A percentile compares a stretch with the other conserved stretches of the same genome.
phyloP scores from a whole-genome alignment of 345 rosid species.

The Psidium friedrichsthalianum region DNA sequence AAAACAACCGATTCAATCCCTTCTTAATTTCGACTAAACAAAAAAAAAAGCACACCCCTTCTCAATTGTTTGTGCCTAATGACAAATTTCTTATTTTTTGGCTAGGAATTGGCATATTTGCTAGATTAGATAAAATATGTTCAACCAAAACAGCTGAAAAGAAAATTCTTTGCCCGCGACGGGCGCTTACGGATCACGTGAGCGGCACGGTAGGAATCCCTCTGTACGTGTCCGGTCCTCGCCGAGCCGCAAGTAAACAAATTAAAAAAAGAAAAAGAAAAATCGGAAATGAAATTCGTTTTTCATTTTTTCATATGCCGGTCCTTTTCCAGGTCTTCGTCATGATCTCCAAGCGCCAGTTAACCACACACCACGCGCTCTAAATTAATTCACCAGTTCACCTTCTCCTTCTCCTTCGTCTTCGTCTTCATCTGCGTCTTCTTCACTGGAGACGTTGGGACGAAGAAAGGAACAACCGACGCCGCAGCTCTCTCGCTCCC shows the following conservation, averaged over 20 bases:
- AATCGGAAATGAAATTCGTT: background rate
- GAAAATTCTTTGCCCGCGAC: background rate
- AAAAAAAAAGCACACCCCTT: too few species aligned
- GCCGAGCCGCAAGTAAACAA: background rate
- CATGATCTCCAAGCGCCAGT: background rate
- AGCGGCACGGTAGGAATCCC: background rate
- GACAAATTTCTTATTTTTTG: too few species aligned
- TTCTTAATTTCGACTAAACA: background rate
- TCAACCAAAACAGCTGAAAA: background rate
- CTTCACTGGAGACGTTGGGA: background rate
- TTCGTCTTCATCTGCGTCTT: background rate
- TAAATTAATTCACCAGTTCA: background rate
- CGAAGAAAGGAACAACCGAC: background rate
- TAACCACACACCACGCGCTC: background rate
- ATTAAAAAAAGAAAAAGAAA: background rate
- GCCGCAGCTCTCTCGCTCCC: background rate
- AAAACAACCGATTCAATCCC: background rate
- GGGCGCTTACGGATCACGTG: background rate
- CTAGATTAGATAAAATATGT: too few species aligned
- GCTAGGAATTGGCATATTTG: too few species aligned
- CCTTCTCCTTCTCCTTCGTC: background rate
- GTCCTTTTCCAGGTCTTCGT: too few species aligned
- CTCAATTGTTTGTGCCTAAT: background rate
- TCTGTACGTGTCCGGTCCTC: background rate
- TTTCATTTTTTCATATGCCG: too few species aligned